These are phyloP conservation scores for Candida easanensis DNA, from an alignment of 805 yeast species.

Conservation along the genomic window DNA sequence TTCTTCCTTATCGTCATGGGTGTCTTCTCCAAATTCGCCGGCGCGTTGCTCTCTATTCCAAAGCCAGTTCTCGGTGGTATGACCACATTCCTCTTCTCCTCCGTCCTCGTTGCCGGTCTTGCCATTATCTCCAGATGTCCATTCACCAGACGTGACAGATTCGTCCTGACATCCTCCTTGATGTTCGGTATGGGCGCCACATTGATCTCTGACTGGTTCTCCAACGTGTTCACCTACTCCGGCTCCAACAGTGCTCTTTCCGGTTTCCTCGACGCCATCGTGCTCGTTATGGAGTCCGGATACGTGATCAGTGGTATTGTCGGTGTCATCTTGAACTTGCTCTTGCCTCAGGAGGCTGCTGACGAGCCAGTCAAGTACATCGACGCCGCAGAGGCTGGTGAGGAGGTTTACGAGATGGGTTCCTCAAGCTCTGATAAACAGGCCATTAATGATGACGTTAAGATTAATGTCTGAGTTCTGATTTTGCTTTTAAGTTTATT, in stretches of 20 bases:
- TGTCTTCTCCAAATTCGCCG: slow-evolving; percentile 80
- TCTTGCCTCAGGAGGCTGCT: slow-evolving; percentile 59
- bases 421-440: slow-evolving; percentile 12
- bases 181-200: slow-evolving; percentile 67
- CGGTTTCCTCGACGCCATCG: slow-evolving; percentile 67
- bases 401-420: slow-evolving; percentile 16
- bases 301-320: slow-evolving; percentile 68
- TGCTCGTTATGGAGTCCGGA: slow-evolving; percentile 68
- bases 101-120: slow-evolving; percentile 74
- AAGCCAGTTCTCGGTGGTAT: slow-evolving; percentile 82
- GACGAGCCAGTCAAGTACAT: slow-evolving; percentile 20
- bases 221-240: slow-evolving; percentile 57
- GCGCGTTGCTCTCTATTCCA: slow-evolving; percentile 84
- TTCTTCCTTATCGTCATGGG: slow-evolving; percentile 86
- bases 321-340: slow-evolving; percentile 57
- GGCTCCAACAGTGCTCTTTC: slow-evolving; percentile 52
- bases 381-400: slow-evolving; percentile 16
- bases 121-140: slow-evolving; percentile 52
- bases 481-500: not conserved
- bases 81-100: slow-evolving; percentile 75
- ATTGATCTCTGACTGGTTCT: slow-evolving; percentile 65
- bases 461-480: not conserved
- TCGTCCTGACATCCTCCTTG: slow-evolving; percentile 61
- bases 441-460: not conserved
- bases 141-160: slow-evolving; percentile 71